Base-by-base conservation (phyloP, 2,329 filamentous ascomycete genomes). In the Epichloe festucae region DNA sequence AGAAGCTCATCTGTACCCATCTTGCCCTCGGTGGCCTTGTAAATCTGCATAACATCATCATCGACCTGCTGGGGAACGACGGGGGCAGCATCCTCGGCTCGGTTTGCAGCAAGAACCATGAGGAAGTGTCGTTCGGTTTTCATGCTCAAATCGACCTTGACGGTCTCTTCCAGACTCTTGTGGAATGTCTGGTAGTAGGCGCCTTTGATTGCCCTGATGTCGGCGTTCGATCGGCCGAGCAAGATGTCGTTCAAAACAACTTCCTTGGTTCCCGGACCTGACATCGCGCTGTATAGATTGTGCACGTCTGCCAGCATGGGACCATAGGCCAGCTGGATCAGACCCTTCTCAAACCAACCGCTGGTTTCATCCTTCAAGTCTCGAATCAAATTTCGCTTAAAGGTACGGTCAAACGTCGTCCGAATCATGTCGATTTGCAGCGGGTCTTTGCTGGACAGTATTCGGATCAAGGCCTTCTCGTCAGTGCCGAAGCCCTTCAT, bases 401-500 rank as follows among this genome's bases (percentile, higher is more conserved):
- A 76, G 55, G 74, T 70, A 53, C 80, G 70, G 47, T 81, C 71
- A 70, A 85, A 97, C 3, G 84, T 76, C 7, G 75, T 65, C 52
- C 82, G 79, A 49, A 94, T 73, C 8, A 79, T 73, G 46, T 83
- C 78, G 55, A 93, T 77, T 64, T 95, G 87, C 4, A 89, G 72
- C 1, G 90, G 85, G 56, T 94, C 87, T 56, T 89, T 84, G 58
- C 75, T 78, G 3, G 84, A 71, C 8, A 97, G 72, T 3, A 84
- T 71, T 2, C 73, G 71, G 56, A 95, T 90, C 15, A 97, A 71
- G 0, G 77, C 67, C 60, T 82, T 84, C 66, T 96, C 90, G 61
- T 97, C 82, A 0, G 90, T 96, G 36, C 90, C 91, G 55, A 95
- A 87, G 0, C 89, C 89, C 67, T 95, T 95, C 89, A 96, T 95